Percentiles rank a stretch among this genome's conserved stretches.
Evolutionary conservation across 2,329 filamentous ascomycete genomes (phyloP).

Genomic region (Xenosphaeropsis pyriputrescens): DNA sequence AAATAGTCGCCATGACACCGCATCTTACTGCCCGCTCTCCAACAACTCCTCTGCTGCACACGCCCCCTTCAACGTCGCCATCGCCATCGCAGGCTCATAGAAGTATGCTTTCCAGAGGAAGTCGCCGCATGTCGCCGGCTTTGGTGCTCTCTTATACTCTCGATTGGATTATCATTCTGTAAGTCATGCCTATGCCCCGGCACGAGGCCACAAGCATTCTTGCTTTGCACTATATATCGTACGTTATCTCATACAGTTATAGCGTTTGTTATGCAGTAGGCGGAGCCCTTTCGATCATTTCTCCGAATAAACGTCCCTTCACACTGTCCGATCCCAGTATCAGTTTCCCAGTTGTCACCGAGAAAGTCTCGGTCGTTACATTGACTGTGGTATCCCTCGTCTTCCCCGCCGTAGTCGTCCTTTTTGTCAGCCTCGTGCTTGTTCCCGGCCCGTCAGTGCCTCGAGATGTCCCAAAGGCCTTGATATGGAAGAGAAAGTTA

Average conservation of each 20-base stretch:
- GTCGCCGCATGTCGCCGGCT: conserved; percentile 6
- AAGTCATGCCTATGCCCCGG: conserved; percentile 9
- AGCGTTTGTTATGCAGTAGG: conserved; percentile 43
- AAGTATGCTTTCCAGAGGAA: neutral
- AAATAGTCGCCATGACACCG: too few relatives aligned
- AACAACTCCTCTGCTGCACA: too few relatives aligned
- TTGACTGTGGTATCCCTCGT: conserved; percentile 49
- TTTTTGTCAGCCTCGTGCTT: conserved; percentile 51
- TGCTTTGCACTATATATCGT: too few relatives aligned
- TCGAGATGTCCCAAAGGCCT: conserved; percentile 40
- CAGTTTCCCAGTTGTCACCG: conserved; percentile 57
- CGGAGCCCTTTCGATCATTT: conserved; percentile 38
- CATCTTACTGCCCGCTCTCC: too few relatives aligned
- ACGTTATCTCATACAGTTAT: neutral
- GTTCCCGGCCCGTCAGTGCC: conserved; percentile 59
- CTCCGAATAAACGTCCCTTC: conserved; percentile 57
- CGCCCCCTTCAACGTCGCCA: too few relatives aligned
- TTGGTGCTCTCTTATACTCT: conserved; percentile 52
- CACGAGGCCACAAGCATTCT: conserved; percentile 3
- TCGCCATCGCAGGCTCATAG: too few relatives aligned
- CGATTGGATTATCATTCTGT: conserved; percentile 61
- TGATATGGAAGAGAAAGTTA: conserved; percentile 68
- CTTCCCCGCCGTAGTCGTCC: conserved; percentile 52
- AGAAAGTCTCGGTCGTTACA: conserved; percentile 56
- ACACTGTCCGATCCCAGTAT: conserved; percentile 62